phyloP scores from a whole-genome alignment of 78 protist species.

The Polysphondylium violaceum region DNA sequence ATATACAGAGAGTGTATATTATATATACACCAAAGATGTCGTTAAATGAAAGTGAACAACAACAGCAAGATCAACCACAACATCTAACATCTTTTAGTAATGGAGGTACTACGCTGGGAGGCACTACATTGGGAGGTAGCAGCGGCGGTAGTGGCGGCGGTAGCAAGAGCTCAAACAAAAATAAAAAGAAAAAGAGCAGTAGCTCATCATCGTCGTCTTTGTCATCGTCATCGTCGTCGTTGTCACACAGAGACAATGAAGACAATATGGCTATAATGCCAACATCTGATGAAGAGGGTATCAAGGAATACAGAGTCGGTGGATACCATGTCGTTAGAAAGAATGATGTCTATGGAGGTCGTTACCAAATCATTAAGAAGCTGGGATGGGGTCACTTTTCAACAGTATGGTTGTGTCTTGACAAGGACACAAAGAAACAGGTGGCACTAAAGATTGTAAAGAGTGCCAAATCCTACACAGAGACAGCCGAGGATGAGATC shows the following conservation, averaged over 20 bases:
- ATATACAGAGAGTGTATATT: too few relatives aligned
- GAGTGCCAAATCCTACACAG: constrained; percentile 91
- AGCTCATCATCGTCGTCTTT: not conserved
- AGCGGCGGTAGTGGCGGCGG: not conserved
- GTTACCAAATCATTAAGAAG: constrained; percentile 91
- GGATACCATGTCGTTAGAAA: constrained; percentile 96
- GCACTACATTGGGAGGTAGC: constrained; percentile 27
- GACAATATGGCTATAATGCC: too few relatives aligned
- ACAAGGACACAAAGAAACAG: constrained; percentile 26
- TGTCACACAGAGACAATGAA: not conserved
- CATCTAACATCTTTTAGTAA: too few relatives aligned
- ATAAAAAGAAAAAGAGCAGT: not conserved
- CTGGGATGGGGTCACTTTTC: constrained; percentile 99
- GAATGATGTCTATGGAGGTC: constrained; percentile 89
- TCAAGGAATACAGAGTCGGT: constrained; percentile 82
- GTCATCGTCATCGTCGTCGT: too few relatives aligned
- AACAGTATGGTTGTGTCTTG: constrained; percentile 98
- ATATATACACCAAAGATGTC: not conserved
- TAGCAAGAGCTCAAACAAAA: not conserved
- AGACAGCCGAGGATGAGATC: constrained; percentile 95
- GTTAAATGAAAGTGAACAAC: constrained; percentile 1
- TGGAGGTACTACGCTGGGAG: constrained; percentile 31
- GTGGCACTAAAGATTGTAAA: constrained; percentile 94
- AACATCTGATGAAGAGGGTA: constrained; percentile 44
- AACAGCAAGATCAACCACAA: not conserved